Percentiles rank a stretch among this genome's conserved stretches.
These are phyloP conservation scores for Capronia coronata DNA, from an alignment of 2,329 filamentous ascomycete genomes.

Conservation along the genomic window DNA sequence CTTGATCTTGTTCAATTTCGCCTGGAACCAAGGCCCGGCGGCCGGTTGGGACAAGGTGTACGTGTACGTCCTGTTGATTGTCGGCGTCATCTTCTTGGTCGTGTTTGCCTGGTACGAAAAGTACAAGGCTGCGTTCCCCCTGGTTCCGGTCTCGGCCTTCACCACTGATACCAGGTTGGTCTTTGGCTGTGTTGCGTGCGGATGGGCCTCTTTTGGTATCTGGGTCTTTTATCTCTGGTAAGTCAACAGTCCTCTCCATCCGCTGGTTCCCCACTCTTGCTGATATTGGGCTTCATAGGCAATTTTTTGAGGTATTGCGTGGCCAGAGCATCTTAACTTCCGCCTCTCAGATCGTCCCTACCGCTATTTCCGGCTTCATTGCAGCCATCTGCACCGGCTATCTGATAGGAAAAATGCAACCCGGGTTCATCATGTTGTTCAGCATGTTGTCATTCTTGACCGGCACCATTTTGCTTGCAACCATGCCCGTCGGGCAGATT, in stretches of 20 bases:
- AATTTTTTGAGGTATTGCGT: conserved; percentile 31
- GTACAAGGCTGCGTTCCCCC: conserved; percentile 35
- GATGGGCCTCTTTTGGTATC: conserved; percentile 39
- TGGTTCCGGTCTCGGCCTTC: conserved; percentile 45
- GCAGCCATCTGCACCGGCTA: conserved; percentile 30
- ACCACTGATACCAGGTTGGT: conserved; percentile 25
- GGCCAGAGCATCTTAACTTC: conserved; percentile 28
- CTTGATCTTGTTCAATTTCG: conserved; percentile 51
- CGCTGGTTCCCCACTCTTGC: background rate
- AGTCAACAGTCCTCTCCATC: background rate
- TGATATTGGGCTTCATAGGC: conserved; percentile 2
- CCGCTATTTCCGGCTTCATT: conserved; percentile 30
- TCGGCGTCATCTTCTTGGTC: conserved; percentile 42
- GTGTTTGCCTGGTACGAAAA: conserved; percentile 45
- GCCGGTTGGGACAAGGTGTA: conserved; percentile 45
- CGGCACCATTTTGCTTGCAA: conserved; percentile 18
- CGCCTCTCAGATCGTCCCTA: conserved; percentile 31
- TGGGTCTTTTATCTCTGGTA: conserved; percentile 39
- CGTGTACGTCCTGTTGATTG: conserved; percentile 42
- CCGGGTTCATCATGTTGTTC: conserved; percentile 22
- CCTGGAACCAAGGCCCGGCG: conserved; percentile 49
- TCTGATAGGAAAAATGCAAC: conserved; percentile 12
- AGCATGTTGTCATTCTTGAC: conserved; percentile 18
- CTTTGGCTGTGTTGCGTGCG: conserved; percentile 37
- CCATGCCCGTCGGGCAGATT: conserved; percentile 34